Evolutionary conservation across 176 grass and related monocot genomes (phyloP).

Genomic region (Elaeis guineensis): DNA sequence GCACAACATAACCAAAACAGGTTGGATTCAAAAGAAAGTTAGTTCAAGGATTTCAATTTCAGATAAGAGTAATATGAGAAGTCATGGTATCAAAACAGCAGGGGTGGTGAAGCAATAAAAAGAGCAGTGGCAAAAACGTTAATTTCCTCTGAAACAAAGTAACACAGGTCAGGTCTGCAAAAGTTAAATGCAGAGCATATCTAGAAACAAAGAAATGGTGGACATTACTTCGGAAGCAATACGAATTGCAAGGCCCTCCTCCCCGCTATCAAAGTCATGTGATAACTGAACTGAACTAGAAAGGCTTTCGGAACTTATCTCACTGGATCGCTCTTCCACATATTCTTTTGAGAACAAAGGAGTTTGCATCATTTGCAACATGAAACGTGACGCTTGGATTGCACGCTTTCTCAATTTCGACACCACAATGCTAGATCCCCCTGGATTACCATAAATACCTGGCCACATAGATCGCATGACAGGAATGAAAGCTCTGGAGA

Average conservation of each 20-base stretch:
- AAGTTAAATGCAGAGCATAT: background rate
- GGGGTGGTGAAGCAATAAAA: no score
- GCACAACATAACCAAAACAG: constrained; percentile 1
- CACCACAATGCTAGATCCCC: constrained; percentile 36
- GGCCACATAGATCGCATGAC: constrained; percentile 75
- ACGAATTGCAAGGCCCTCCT: constrained; percentile 80
- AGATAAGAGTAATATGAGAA: no score
- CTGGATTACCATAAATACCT: constrained; percentile 68
- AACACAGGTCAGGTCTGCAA: no score
- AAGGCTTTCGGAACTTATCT: constrained; percentile 32
- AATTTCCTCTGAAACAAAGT: no score
- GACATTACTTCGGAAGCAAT: constrained; percentile 64
- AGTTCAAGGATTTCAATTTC: no score
- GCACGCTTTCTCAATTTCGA: constrained; percentile 67
- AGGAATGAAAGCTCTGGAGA: constrained; percentile 64
- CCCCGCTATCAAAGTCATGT: constrained; percentile 40
- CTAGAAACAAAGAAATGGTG: background rate
- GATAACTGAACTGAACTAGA: constrained; percentile 19
- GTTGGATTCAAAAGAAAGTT: no score
- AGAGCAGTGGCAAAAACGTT: no score
- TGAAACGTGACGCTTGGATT: constrained; percentile 60
- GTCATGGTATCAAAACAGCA: no score
- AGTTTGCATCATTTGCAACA: constrained; percentile 89
- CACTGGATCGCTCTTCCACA: constrained; percentile 22
- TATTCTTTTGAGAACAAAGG: constrained; percentile 44